phyloP scores from a whole-genome alignment of 129 eudicot species.

The Tagetes erecta region DNA sequence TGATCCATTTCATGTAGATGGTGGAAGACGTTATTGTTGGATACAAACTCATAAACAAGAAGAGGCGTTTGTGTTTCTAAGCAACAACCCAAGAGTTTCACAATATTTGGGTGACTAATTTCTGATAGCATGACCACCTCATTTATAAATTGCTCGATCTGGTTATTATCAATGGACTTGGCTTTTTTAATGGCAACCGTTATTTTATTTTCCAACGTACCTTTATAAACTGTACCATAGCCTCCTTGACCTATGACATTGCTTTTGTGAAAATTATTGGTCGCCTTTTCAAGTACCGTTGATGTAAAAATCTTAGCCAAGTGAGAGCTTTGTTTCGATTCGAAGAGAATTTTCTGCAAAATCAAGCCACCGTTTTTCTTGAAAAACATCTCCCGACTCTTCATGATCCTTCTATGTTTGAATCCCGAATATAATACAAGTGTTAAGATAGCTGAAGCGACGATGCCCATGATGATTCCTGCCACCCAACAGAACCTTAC shows the following conservation, averaged over 20 bases:
- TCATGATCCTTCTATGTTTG: conserved; percentile 17
- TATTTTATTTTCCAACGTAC: conserved; percentile 16
- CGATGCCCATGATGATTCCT: conserved; percentile 11
- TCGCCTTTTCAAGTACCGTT: conserved; percentile 20
- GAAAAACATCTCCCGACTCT: conserved; percentile 26
- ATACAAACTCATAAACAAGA: conserved; percentile 29
- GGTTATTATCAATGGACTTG: conserved; percentile 19
- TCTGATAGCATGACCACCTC: conserved; percentile 23
- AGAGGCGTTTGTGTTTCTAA: conserved; percentile 29
- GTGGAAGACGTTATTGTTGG: conserved; percentile 26
- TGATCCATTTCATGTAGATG: conserved; percentile 26
- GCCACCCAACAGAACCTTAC: not conserved
- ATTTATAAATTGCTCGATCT: conserved; percentile 30
- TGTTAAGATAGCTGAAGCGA: conserved; percentile 18
- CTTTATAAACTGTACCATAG: conserved; percentile 22
- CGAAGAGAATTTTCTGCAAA: conserved; percentile 25
- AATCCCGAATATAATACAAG: conserved; percentile 22
- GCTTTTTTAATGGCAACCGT: conserved; percentile 24
- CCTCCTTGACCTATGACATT: not conserved
- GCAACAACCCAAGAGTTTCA: conserved; percentile 32
- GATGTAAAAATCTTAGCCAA: conserved; percentile 19
- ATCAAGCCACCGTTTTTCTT: conserved; percentile 20
- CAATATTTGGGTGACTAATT: conserved; percentile 29
- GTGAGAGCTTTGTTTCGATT: conserved; percentile 15
- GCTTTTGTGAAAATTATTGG: conserved; percentile 21